Evolutionary conservation across 352 stramenopile species (phyloP).

Genomic region (Pythium chondricola): DNA sequence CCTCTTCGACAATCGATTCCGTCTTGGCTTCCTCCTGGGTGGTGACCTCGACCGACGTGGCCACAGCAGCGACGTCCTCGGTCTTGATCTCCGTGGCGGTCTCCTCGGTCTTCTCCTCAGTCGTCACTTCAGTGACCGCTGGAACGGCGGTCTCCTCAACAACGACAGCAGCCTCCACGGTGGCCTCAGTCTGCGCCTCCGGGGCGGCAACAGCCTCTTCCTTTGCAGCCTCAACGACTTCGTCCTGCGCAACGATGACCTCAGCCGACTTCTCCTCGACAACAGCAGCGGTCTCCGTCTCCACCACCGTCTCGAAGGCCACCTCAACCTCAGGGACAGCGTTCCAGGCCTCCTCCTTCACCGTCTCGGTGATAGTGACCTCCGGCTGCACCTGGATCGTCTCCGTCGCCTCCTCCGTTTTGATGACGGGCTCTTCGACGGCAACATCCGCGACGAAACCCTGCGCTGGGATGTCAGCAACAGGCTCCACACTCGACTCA

Average conservation of each 20-base stretch:
- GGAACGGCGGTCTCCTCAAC: not conserved
- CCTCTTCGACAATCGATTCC: too few relatives aligned
- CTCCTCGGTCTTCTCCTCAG: too few relatives aligned
- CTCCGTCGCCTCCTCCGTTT: constrained; percentile 1
- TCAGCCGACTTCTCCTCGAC: constrained; percentile 41
- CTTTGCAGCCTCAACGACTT: constrained; percentile 21
- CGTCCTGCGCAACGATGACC: constrained; percentile 27
- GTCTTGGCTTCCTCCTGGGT: constrained; percentile 7
- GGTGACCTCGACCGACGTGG: too few relatives aligned
- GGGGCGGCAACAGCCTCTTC: not conserved
- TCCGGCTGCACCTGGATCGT: not conserved
- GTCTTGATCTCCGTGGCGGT: too few relatives aligned
- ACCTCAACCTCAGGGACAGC: constrained; percentile 8
- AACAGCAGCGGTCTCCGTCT: not conserved
- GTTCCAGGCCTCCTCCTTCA: constrained; percentile 2
- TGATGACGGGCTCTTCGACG: constrained; percentile 8
- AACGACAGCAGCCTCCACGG: not conserved
- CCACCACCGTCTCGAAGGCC: not conserved
- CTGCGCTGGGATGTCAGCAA: not conserved
- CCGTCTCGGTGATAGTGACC: not conserved
- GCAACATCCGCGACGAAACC: constrained; percentile 9
- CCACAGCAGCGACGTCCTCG: not conserved
- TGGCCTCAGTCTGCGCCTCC: not conserved
- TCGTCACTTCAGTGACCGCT: not conserved
- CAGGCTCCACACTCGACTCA: not conserved